Evolutionary conservation across 768 basidiomycete species (phyloP).

Genomic region (Myochromella boudieri): DNA sequence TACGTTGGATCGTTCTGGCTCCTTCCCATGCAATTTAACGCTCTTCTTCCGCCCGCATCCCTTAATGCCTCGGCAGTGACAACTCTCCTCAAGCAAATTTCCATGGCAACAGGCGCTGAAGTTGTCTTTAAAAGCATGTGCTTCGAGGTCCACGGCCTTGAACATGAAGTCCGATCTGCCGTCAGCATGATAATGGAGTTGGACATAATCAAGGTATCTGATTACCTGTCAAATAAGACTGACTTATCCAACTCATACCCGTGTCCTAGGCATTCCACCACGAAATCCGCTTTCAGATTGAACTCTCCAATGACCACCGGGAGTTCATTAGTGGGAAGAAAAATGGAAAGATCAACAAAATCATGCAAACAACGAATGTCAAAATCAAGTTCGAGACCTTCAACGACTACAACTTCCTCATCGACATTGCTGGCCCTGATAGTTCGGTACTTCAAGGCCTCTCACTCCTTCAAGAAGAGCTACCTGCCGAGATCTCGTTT

Average conservation of each 20-base stretch:
- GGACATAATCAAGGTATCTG: slow-evolving; percentile 82
- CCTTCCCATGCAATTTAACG: slow-evolving; percentile 90
- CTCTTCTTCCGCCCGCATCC: slow-evolving; percentile 78
- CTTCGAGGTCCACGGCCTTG: slow-evolving; percentile 95
- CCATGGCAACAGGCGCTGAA: slow-evolving; percentile 86
- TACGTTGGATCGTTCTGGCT: slow-evolving; percentile 98
- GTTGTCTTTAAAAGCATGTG: slow-evolving; percentile 97
- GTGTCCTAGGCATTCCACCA: slow-evolving; percentile 89
- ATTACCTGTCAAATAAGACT: not conserved
- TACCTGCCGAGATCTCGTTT: slow-evolving; percentile 98
- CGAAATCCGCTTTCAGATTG: slow-evolving; percentile 97
- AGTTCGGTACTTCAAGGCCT: slow-evolving; percentile 85
- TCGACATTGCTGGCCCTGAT: slow-evolving; percentile 87
- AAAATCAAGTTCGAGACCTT: slow-evolving; percentile 99
- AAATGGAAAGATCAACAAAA: slow-evolving; percentile 99
- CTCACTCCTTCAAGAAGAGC: slow-evolving; percentile 89
- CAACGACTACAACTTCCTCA: slow-evolving; percentile 93
- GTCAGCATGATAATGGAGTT: slow-evolving; percentile 86
- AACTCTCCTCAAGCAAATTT: slow-evolving; percentile 82
- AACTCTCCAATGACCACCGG: slow-evolving; percentile 95
- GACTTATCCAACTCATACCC: not conserved
- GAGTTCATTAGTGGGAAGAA: slow-evolving; percentile 99
- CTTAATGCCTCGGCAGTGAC: slow-evolving; percentile 83
- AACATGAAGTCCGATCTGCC: slow-evolving; percentile 86
- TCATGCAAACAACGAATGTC: slow-evolving; percentile 95